Base-by-base conservation (phyloP, 306 rosid genomes). In the Prunus padus region DNA sequence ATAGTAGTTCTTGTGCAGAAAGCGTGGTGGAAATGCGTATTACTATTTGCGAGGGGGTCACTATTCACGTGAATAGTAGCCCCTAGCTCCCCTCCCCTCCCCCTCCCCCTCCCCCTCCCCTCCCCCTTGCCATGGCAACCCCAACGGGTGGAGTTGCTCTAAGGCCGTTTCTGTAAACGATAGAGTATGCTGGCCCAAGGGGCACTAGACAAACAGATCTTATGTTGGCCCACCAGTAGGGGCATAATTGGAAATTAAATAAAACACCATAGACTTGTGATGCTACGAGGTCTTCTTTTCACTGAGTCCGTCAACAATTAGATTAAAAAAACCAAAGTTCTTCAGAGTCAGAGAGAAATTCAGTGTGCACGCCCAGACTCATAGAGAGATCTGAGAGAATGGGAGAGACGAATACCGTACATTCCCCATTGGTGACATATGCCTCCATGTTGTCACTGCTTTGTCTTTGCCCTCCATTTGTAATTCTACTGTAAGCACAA, bases 381-480 rank as follows among this genome's bases (percentile, higher is more conserved):
- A 75, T 61, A 28, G 52, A 13, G 14, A 22, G 64, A 59, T 37
- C 42, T 37, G 50, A 26, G 6, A 20, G 18, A 68, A 89, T 89
- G 98, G 92, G 26, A 76, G 76, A 84, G 31, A 40, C 88, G 44
- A 84, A 86, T 42, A 92, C 85, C 12, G 99, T 92, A 1, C 99
- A 92, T 87, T 95, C 99, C 0, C 89, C 97, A 25, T 55, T 92
- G 8, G 78, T 95, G 23, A 92, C 99, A 1, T 95, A 95, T 26
- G 79, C 55, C 52, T 95, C 99, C 74, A 79, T 95, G 94, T 42
- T 95, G 2, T 90, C 96, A 4, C 88, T 95, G 2, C 97, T 95
- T 80, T 61, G 89, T 14, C 91, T 90, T 5, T 89, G 97, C 65
- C 99, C 99, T 61, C 99, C 99, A 0, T 95, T 95, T 66, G 99